Conservation (phyloP, 148 eudicot genomes). For the Simmondsia chinensis region DNA sequence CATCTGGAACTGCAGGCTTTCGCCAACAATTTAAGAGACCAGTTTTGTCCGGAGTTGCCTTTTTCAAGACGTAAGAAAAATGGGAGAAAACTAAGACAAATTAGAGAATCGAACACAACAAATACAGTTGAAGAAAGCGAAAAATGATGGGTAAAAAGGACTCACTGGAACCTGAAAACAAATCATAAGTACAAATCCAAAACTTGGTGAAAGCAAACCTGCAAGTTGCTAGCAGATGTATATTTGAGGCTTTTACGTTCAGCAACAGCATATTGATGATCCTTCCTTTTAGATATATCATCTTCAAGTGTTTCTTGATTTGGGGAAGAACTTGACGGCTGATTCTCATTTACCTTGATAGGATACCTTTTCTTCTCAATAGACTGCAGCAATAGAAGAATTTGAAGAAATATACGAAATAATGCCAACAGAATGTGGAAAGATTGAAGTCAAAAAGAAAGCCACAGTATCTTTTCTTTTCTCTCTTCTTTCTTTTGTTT, state of each 20-base stretch:
- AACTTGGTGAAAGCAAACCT: slow-evolving; percentile 12
- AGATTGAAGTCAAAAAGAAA: neutral
- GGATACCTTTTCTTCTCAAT: slow-evolving; percentile 19
- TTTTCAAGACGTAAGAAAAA: too few species aligned
- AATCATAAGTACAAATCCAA: too few species aligned
- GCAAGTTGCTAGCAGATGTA: slow-evolving; percentile 12
- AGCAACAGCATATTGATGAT: slow-evolving; percentile 15
- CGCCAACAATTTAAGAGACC: slow-evolving; percentile 20
- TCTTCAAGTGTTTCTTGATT: slow-evolving; percentile 15
- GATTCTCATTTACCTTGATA: slow-evolving; percentile 5
- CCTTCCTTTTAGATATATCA: slow-evolving; percentile 8
- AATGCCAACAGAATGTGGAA: neutral
- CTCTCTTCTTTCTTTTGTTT: too few species aligned
- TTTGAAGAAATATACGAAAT: slow-evolving; percentile 1
- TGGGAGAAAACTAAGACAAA: slow-evolving; percentile 4
- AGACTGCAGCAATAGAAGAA: slow-evolving; percentile 13
- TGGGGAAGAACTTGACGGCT: slow-evolving; percentile 14
- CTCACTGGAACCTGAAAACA: too few species aligned
- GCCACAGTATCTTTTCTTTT: too few species aligned
- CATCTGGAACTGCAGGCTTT: slow-evolving; percentile 11
- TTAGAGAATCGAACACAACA: slow-evolving; percentile 9
- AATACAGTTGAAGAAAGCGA: too few species aligned
- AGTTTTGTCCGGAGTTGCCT: slow-evolving; percentile 27
- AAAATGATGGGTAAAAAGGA: too few species aligned
- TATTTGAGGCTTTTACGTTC: slow-evolving; percentile 16